Base-by-base conservation (phyloP, 2,329 filamentous ascomycete species). In the Thelonectria discophora region DNA sequence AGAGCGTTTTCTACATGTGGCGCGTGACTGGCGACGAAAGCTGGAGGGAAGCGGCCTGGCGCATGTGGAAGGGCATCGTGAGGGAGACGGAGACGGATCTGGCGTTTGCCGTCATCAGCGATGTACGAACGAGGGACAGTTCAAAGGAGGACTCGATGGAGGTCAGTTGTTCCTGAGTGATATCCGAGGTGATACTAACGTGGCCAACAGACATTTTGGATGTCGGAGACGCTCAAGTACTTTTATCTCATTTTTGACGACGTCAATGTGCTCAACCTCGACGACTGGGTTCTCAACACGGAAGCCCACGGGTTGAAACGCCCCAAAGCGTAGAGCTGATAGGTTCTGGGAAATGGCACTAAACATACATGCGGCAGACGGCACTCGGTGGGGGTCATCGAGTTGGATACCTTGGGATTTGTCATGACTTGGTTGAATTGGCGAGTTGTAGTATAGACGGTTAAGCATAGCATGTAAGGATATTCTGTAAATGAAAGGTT, bases 211-310 rank as follows among this genome's bases (percentile, higher is more conserved):
- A 84, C 82, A 55, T 92, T 92, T 72, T 93, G 90, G 88, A 80
- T 91, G 68, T 88, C 88, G 3, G 90, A 93, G 80, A 93, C 90
- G 42, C 76, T 92, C 66, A 94, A 93, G 76, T 93, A 93, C 70
- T 92, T 92, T 63, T 93, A 90, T 69, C 77, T 93, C 58, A 84
- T 91, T 17, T 93, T 91, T 67, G 86, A 85, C 48, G 85, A 90
- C 55, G 84, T 87, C 3, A 79, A 83, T 12, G 72, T 87, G 20
- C 79, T 91, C 30, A 90, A 84, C 75, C 76, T 93, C 70, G 90
- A 93, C 73, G 84, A 91, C 8, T 92, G 85, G 79, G 88, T 92
- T 55, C 77, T 89, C 48, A 86, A 86, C 72, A 86, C 84, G 5
- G 84, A 86, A 71, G 84, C 83, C 20, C 84, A 86, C 68, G 83